Base-by-base conservation (phyloP, 805 yeast species). In the Candida morakotiae region DNA sequence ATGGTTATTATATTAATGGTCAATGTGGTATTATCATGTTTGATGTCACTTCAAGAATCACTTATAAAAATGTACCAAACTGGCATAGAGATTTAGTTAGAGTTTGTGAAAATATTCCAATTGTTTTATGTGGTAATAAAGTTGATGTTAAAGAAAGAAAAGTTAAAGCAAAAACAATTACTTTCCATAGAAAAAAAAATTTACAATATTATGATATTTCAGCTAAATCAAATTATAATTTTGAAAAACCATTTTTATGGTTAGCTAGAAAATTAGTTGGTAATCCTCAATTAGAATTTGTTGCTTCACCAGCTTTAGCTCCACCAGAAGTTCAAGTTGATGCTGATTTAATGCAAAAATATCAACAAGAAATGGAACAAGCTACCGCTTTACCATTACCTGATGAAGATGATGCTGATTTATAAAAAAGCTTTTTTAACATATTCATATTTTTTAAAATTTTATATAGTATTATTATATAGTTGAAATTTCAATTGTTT, bases 161-260 rank as follows among this genome's bases (percentile, higher is more conserved):
- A 75, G 99, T 93, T 62, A 93, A 93, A 81, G 99, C 99, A 56
- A 93, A 93, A 81, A 87, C 97, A 64, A 93, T 93, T 77, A 93
- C 99, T 54, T 93, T 93, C 96, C 99, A 93, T 87, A 86, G 99
- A 81, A 93, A 93, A 94, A 93, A 93, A 83, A 93, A 93, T 78
- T 79, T 93, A 69, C 99, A 93, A 75, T 93, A 93, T 77, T 93
- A 93, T 77, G 99, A 93, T 72, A 93, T 93, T 66, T 91, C 98
- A 44, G 99, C 99, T 69, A 93, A 93, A 77, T 93, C 98, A 51
- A 93, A 93, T 79, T 93, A 93, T 79, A 94, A 93, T 80, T 93
- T 93, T 60, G 99, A 93, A 77, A 93, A 94, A 78, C 99, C 99
- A 51, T 93, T 93, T 85, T 81, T 93, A 71, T 93, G 99, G 99